Conservation (phyloP, 768 basidiomycete species). For the Leccinum sublutescens region DNA sequence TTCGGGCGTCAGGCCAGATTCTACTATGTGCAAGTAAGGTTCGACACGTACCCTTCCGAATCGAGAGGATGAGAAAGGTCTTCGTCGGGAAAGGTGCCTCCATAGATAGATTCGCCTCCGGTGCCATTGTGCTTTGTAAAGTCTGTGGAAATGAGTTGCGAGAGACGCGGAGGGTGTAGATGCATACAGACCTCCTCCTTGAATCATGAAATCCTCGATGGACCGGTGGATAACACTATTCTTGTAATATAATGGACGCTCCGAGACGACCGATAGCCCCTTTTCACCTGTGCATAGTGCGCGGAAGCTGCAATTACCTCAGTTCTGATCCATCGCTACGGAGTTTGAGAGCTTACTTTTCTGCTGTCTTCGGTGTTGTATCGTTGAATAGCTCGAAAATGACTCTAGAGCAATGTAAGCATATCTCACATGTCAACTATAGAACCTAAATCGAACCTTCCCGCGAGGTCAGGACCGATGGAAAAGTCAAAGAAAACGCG, state of each 20-base stretch:
- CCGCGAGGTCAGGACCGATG: constrained; percentile 46
- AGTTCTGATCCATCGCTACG: constrained; percentile 7
- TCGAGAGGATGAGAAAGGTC: constrained; percentile 64
- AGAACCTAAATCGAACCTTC: constrained; percentile 44
- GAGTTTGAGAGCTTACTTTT: constrained; percentile 59
- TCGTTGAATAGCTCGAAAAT: constrained; percentile 78
- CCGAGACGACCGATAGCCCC: constrained; percentile 61
- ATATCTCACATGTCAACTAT: constrained; percentile 1
- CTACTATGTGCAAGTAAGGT: neutral
- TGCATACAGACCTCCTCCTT: constrained; percentile 61
- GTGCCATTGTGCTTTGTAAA: constrained; percentile 78
- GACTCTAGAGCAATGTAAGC: constrained; percentile 42
- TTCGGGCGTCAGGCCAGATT: neutral
- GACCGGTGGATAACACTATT: constrained; percentile 74
- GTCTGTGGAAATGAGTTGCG: constrained; percentile 40
- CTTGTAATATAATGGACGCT: constrained; percentile 82
- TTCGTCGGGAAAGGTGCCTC: constrained; percentile 74
- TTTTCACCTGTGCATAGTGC: constrained; percentile 85
- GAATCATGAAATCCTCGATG: constrained; percentile 78
- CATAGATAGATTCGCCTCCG: constrained; percentile 83
- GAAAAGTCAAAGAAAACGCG: constrained; percentile 72
- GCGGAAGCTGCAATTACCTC: constrained; percentile 59
- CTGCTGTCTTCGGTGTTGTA: constrained; percentile 67
- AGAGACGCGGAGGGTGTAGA: neutral
- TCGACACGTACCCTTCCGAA: constrained; percentile 50